Conservation (phyloP, 306 rosid species). For the Gleditsia sinensis region DNA sequence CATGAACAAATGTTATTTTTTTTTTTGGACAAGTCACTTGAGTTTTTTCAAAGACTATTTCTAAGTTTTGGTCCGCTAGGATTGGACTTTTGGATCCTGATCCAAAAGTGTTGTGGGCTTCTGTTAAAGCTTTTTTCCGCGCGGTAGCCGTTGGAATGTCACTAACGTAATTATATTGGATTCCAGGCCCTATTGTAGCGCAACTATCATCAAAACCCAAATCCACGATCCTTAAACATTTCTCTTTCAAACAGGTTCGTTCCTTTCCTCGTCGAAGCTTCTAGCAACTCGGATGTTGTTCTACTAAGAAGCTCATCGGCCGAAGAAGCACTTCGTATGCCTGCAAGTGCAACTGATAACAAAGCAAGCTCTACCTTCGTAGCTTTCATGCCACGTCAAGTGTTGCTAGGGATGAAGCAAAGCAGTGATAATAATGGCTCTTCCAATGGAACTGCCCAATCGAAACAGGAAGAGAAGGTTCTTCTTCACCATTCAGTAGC, state of each 20-base stretch:
- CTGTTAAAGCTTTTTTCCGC: too few species aligned
- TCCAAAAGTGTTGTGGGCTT: too few species aligned
- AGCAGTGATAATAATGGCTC: constrained; percentile 8
- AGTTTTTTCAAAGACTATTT: too few species aligned
- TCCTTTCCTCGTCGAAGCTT: not conserved
- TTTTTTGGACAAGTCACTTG: too few species aligned
- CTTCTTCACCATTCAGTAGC: constrained; percentile 54
- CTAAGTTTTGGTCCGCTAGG: too few species aligned
- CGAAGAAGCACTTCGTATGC: constrained; percentile 30
- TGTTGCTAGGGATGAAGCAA: constrained; percentile 45
- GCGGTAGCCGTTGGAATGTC: not conserved
- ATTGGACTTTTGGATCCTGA: too few species aligned
- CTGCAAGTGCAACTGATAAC: constrained; percentile 25
- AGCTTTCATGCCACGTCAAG: constrained; percentile 63
- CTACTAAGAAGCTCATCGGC: not conserved
- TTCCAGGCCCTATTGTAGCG: not conserved
- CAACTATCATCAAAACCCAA: not conserved
- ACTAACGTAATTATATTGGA: not conserved
- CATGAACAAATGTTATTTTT: too few species aligned
- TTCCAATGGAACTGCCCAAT: not conserved
- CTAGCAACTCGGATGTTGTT: not conserved
- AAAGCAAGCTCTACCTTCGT: constrained; percentile 33
- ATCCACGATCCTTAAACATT: not conserved
- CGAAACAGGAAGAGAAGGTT: constrained; percentile 37
- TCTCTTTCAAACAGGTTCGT: not conserved